A percentile compares a stretch with the other conserved stretches of the same genome.
These are phyloP conservation scores for Lathyrus sativus DNA, from an alignment of 306 rosid species.

Conservation along the genomic window DNA sequence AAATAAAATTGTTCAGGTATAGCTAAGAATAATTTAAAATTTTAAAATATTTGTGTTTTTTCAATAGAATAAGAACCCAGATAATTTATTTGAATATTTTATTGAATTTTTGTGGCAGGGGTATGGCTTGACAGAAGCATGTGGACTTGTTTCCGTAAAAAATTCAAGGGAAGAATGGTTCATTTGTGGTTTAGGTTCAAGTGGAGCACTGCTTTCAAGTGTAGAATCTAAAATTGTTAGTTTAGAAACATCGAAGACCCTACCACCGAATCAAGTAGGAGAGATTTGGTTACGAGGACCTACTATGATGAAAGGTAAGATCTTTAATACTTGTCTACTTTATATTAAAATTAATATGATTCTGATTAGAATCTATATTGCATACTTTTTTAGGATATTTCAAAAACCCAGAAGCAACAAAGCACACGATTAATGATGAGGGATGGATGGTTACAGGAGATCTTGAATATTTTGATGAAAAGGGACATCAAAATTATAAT, in stretches of 20 bases:
- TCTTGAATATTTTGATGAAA: constrained; percentile 54
- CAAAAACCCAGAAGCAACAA: constrained; percentile 51
- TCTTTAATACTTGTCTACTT: neutral
- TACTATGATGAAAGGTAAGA: constrained; percentile 47
- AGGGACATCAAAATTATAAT: constrained; percentile 37
- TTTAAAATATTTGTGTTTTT: too few relatives aligned
- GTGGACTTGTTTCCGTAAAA: constrained; percentile 39
- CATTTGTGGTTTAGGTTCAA: constrained; percentile 39
- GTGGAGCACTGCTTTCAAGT: constrained; percentile 43
- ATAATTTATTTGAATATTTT: too few relatives aligned
- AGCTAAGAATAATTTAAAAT: neutral
- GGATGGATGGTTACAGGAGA: constrained; percentile 56
- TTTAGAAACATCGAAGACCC: constrained; percentile 38
- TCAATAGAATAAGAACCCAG: too few relatives aligned
- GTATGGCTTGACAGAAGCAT: constrained; percentile 61
- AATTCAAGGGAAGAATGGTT: constrained; percentile 26
- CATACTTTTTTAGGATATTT: constrained; percentile 44
- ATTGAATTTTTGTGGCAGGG: constrained; percentile 33
- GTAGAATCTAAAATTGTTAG: constrained; percentile 44
- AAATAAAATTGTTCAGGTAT: constrained; percentile 36
- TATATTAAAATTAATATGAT: neutral
- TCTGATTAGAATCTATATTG: neutral
- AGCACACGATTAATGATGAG: constrained; percentile 41
- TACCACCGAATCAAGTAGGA: constrained; percentile 52
- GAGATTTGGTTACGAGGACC: constrained; percentile 53